These are phyloP conservation scores for Papilionanthe hybrid DNA, from an alignment of 116 monocot genomes.

Conservation along the genomic window DNA sequence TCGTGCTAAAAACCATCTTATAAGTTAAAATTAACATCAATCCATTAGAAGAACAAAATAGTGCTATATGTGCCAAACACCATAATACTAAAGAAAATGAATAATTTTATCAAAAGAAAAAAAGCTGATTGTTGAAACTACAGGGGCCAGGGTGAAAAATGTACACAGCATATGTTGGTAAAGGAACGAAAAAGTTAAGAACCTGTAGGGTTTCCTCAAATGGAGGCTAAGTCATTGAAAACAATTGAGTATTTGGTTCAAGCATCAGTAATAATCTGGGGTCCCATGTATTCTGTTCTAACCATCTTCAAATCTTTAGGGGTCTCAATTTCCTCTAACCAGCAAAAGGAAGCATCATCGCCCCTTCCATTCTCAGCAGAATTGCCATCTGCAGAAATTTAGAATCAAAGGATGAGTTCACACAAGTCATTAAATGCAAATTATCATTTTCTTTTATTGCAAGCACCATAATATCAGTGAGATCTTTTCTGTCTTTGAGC, in stretches of 20 bases:
- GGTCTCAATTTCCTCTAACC: slow-evolving; percentile 24
- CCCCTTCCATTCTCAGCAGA: neutral
- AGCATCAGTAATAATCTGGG: slow-evolving; percentile 12
- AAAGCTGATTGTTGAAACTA: neutral
- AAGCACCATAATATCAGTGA: too few relatives aligned
- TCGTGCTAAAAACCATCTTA: too few relatives aligned
- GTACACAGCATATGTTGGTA: neutral
- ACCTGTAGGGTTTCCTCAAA: neutral
- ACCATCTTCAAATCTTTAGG: slow-evolving; percentile 14
- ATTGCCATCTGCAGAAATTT: slow-evolving; percentile 12
- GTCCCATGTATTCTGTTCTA: slow-evolving; percentile 18
- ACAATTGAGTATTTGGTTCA: neutral
- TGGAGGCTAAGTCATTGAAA: neutral
- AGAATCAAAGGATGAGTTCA: neutral
- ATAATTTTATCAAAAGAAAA: neutral
- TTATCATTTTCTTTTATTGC: too few relatives aligned
- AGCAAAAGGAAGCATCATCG: slow-evolving; percentile 1
- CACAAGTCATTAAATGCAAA: too few relatives aligned
- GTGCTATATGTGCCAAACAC: neutral
- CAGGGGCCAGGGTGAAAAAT: neutral
- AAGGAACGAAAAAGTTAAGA: neutral
- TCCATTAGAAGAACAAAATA: too few relatives aligned
- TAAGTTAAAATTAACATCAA: too few relatives aligned
- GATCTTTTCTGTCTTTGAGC: too few relatives aligned
- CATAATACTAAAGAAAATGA: neutral